phyloP scores from a whole-genome alignment of 805 yeast species.

The Lachancea quebecensis region DNA sequence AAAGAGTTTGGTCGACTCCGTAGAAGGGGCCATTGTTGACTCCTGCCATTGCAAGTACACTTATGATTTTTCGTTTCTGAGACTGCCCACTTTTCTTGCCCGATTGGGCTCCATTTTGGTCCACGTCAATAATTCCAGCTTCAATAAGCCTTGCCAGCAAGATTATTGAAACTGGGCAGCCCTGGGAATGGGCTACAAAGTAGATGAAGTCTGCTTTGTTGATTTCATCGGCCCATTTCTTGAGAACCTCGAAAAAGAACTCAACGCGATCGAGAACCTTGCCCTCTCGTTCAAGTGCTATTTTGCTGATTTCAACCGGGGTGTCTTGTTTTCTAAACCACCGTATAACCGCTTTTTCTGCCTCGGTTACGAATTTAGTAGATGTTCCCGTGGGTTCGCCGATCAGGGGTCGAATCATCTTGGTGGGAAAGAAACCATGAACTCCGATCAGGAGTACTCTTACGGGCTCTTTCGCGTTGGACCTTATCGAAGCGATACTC shows the following conservation, averaged over 20 bases:
- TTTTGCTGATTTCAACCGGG: conserved; percentile 64
- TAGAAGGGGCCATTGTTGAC: conserved; percentile 89
- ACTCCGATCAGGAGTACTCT: conserved; percentile 82
- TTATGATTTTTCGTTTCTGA: conserved; percentile 40
- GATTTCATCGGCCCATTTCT: conserved; percentile 50
- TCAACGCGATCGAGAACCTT: conserved; percentile 80
- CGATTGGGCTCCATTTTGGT: conserved; percentile 19
- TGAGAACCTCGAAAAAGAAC: conserved; percentile 64
- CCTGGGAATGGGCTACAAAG: conserved; percentile 93
- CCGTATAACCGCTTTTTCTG: conserved; percentile 65
- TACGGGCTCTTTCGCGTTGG: conserved; percentile 32
- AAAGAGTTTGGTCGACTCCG: conserved; percentile 79
- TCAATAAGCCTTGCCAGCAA: conserved; percentile 67
- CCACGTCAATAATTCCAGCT: conserved; percentile 40
- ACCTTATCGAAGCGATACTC: conserved; percentile 16
- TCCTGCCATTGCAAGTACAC: conserved; percentile 92
- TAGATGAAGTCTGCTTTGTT: conserved; percentile 78
- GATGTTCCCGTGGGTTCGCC: conserved; percentile 98
- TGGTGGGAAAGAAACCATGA: conserved; percentile 93
- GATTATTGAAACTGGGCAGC: conserved; percentile 84
- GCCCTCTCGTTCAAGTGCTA: conserved; percentile 92
- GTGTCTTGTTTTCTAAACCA: conserved; percentile 47
- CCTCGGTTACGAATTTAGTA: conserved; percentile 80
- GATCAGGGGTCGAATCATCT: conserved; percentile 72
- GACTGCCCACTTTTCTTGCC: conserved; percentile 6